phyloP scores from a whole-genome alignment of 208 protist genomes.

The Leishmania tarentolae region DNA sequence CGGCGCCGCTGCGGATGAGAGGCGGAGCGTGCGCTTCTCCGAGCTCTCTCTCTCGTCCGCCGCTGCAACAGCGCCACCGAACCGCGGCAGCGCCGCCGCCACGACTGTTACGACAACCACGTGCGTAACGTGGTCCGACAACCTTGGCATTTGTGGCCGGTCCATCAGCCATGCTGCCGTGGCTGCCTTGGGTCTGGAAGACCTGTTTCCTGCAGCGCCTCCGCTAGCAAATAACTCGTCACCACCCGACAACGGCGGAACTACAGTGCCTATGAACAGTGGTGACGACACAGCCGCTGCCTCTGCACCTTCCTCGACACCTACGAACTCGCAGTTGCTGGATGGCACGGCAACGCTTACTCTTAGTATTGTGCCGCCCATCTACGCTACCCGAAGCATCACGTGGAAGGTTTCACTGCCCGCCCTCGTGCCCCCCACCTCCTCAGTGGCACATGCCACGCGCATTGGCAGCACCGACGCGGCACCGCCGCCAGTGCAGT shows the following conservation, averaged over 20 bases:
- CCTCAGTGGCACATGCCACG: not conserved
- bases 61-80: not conserved
- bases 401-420: slow-evolving; percentile 65
- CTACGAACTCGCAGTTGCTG: not conserved
- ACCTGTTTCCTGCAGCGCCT: slow-evolving; percentile 44
- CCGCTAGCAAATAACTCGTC: not conserved
- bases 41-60: not conserved
- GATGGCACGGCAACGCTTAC: not conserved
- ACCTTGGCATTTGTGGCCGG: slow-evolving; percentile 12
- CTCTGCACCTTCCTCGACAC: not conserved
- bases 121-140: slow-evolving; percentile 2
- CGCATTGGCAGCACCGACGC: not conserved
- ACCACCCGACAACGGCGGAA: not conserved
- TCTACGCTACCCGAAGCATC: slow-evolving; percentile 55
- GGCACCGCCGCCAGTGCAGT: slow-evolving; percentile 14
- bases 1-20: not conserved
- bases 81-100: not conserved
- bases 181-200: slow-evolving; percentile 32
- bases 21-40: slow-evolving; percentile 9
- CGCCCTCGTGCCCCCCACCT: slow-evolving; percentile 1
- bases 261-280: not conserved
- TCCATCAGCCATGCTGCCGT: slow-evolving; percentile 34
- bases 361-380: slow-evolving; percentile 47
- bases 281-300: not conserved
- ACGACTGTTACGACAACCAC: not conserved